A percentile compares a stretch with the other conserved stretches of the same genome.
Evolutionary conservation across 225 moss, liverwort and hornwort genomes (phyloP).

Genomic region (Bryum argenteum): DNA sequence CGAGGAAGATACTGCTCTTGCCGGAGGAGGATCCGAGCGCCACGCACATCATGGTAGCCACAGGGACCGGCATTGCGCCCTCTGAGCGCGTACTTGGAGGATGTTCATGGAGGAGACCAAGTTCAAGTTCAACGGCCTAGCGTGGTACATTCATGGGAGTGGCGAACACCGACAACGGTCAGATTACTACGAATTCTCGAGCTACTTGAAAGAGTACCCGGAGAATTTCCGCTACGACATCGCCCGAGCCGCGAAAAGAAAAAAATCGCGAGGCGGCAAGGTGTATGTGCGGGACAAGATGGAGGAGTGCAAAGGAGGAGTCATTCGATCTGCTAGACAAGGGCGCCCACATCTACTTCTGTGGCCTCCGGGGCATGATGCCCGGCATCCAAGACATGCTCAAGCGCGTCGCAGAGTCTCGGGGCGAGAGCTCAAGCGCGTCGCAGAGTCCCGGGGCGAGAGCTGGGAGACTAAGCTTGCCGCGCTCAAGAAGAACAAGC

Average conservation of each 20-base stretch:
- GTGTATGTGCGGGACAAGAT: conserved; percentile 96
- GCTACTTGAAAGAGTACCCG: conserved; percentile 61
- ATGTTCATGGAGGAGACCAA: conserved; percentile 82
- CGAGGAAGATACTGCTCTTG: conserved; percentile 79
- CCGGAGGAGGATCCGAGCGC: conserved; percentile 78
- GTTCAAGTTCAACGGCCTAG: conserved; percentile 74
- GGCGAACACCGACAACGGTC: conserved; percentile 80
- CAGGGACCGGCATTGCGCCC: conserved; percentile 96
- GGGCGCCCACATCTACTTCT: conserved; percentile 94
- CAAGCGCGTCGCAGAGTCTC: conserved; percentile 72
- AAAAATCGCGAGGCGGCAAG: conserved; percentile 72
- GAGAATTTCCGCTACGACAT: conserved; percentile 80
- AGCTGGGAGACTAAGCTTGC: conserved; percentile 71
- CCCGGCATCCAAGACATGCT: conserved; percentile 90
- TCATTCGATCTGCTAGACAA: conserved; percentile 69
- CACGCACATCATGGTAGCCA: conserved; percentile 92
- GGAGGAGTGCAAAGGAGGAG: conserved; percentile 80
- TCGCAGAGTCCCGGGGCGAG: conserved; percentile 72
- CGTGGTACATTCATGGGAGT: conserved; percentile 96
- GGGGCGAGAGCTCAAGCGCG: conserved; percentile 66
- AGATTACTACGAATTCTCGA: conserved; percentile 72
- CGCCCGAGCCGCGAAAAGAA: conserved; percentile 82
- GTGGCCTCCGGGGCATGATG: conserved; percentile 93
- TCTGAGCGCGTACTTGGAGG: conserved; percentile 86
- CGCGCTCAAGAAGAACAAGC: conserved; percentile 87